These are phyloP conservation scores for Eutrema heterophyllum DNA, from an alignment of 345 rosid genomes.

Conservation along the genomic window DNA sequence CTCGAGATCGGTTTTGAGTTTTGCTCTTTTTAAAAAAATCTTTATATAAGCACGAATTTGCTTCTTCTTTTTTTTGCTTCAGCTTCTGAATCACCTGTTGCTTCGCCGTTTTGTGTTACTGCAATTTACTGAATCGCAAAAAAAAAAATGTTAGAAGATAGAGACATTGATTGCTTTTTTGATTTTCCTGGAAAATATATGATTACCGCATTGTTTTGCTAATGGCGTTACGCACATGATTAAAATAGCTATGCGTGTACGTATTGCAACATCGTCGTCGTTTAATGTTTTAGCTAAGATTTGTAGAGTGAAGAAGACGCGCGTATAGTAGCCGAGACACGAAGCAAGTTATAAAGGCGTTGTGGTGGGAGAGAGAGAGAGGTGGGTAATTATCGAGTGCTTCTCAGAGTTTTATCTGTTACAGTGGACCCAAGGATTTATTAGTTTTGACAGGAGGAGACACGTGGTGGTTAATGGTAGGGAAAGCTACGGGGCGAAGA, in stretches of 20 bases:
- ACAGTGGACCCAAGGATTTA: constrained; percentile 22
- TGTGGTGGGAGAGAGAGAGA: background rate
- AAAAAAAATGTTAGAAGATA: background rate
- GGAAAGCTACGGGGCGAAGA: background rate
- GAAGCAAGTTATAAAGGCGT: constrained; percentile 27
- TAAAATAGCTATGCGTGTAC: constrained; percentile 15
- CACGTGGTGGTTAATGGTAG: constrained; percentile 23
- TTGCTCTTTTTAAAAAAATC: background rate
- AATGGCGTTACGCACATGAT: background rate
- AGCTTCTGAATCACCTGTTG: constrained; percentile 16
- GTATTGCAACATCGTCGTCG: constrained; percentile 4
- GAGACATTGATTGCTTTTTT: background rate
- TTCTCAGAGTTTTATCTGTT: background rate
- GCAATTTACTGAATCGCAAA: constrained; percentile 3
- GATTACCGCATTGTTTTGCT: background rate
- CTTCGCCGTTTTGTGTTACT: constrained; percentile 33
- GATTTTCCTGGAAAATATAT: background rate
- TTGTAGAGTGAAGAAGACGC: constrained; percentile 27
- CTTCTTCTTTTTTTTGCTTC: background rate
- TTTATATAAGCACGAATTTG: background rate
- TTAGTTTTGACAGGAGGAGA: constrained; percentile 1
- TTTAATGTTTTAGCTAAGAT: no score
- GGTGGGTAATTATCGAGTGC: background rate
- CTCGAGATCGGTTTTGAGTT: background rate
- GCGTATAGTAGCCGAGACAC: constrained; percentile 17